phyloP scores from a whole-genome alignment of 495 filamentous ascomycete genomes.

The Trichoderma virens region DNA sequence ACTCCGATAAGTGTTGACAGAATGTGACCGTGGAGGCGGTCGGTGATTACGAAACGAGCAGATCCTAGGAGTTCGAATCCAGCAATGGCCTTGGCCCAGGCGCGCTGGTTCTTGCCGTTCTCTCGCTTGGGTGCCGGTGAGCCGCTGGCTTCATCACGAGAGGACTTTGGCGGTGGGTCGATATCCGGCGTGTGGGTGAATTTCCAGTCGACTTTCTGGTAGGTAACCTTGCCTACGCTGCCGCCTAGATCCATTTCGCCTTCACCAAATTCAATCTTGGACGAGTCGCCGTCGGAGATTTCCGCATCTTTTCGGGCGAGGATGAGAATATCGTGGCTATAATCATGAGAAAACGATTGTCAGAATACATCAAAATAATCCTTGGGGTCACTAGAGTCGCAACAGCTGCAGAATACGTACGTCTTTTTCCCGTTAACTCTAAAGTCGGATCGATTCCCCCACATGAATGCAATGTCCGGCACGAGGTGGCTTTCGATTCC shows the following conservation, averaged over 20 bases:
- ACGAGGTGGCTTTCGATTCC: slow-evolving; percentile 12
- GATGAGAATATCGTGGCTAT: slow-evolving; percentile 15
- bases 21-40: slow-evolving; percentile 19
- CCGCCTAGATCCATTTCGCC: slow-evolving; percentile 18
- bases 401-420: background rate
- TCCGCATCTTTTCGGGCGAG: slow-evolving; percentile 17
- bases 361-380: background rate
- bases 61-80: slow-evolving; percentile 17
- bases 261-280: slow-evolving; percentile 12
- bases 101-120: slow-evolving; percentile 15
- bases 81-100: slow-evolving; percentile 17
- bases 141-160: background rate
- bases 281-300: slow-evolving; percentile 10
- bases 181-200: slow-evolving; percentile 13
- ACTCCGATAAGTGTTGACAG: slow-evolving; percentile 18
- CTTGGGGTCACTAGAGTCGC: background rate
- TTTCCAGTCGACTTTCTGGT: slow-evolving; percentile 19
- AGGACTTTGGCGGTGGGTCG: background rate
- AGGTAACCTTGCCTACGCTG: slow-evolving; percentile 15
- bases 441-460: slow-evolving; percentile 18
- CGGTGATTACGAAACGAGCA: slow-evolving; percentile 16
- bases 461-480: slow-evolving; percentile 20
- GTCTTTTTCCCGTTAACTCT: slow-evolving; percentile 14
- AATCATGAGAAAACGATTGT: background rate
- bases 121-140: slow-evolving; percentile 7